phyloP scores from a whole-genome alignment of 176 grass and related monocot genomes.

The Areca catechu region DNA sequence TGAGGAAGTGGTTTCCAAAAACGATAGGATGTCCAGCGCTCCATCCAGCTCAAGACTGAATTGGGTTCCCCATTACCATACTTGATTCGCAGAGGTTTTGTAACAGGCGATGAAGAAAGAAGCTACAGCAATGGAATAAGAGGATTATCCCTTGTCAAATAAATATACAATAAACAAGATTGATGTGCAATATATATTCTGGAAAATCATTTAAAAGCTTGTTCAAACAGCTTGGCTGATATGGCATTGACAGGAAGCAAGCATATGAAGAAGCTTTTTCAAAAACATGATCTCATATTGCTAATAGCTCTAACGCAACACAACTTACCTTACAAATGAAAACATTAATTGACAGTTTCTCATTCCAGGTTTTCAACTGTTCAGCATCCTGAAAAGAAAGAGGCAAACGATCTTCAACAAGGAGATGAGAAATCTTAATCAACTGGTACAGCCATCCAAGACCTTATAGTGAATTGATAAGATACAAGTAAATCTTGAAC shows the following conservation, averaged over 20 bases:
- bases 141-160: no score
- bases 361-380: conserved; percentile 47
- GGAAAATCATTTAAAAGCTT: no score
- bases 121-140: conserved; percentile 39
- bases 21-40: conserved; percentile 57
- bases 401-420: not conserved
- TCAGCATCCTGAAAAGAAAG: conserved; percentile 37
- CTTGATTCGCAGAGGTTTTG: conserved; percentile 45
- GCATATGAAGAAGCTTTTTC: no score
- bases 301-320: no score
- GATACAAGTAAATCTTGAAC: no score
- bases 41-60: conserved; percentile 66
- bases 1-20: conserved; percentile 51
- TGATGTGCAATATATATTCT: no score
- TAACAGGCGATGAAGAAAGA: conserved; percentile 35
- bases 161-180: no score
- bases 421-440: no score
- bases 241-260: not conserved
- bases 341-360: conserved; percentile 57
- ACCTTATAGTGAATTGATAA: no score
- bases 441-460: no score
- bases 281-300: no score
- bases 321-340: conserved; percentile 64
- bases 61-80: conserved; percentile 62
- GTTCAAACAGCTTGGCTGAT: no score